Evolutionary conservation across 352 stramenopile genomes (phyloP).

Genomic region (Globisporangium orthogonon): DNA sequence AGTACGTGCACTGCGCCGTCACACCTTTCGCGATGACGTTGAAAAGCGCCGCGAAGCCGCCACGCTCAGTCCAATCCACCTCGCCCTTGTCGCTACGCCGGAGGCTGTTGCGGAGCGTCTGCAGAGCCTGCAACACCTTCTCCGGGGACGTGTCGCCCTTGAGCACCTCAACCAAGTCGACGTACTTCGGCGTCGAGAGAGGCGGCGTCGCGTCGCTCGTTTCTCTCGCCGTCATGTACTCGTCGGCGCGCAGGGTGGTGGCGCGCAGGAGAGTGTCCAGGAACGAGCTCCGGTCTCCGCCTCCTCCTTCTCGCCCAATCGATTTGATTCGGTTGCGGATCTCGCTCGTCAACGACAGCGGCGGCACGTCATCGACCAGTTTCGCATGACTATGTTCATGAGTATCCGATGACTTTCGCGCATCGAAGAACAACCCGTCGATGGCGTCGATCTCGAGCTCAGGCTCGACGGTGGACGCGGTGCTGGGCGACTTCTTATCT

Average conservation of each 20-base stretch:
- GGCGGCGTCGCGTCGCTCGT: slow-evolving; percentile 3
- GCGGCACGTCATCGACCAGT: slow-evolving; percentile 4
- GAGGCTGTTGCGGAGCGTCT: slow-evolving; percentile 25
- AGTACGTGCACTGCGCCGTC: slow-evolving; percentile 26
- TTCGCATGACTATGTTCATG: neutral
- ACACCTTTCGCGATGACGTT: slow-evolving; percentile 34
- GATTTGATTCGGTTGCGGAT: slow-evolving; percentile 12
- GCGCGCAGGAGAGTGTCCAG: slow-evolving; percentile 11
- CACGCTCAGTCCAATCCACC: slow-evolving; percentile 26
- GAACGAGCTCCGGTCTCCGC: slow-evolving; percentile 11
- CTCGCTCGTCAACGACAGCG: slow-evolving; percentile 9
- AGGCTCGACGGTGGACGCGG: slow-evolving; percentile 20
- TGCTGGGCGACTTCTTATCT: neutral
- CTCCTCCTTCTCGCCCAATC: neutral
- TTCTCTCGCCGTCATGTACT: slow-evolving; percentile 17
- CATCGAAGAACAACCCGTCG: slow-evolving; percentile 5
- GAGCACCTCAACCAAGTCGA: slow-evolving; percentile 10
- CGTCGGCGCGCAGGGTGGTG: slow-evolving; percentile 8
- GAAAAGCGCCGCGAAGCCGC: slow-evolving; percentile 34
- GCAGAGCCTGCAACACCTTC: slow-evolving; percentile 23
- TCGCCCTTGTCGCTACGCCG: slow-evolving; percentile 20
- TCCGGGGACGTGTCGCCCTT: slow-evolving; percentile 2
- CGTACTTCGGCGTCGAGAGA: slow-evolving; percentile 8
- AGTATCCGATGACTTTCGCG: slow-evolving; percentile 1
- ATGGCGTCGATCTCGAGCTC: slow-evolving; percentile 38